Percentiles rank a stretch among this genome's conserved stretches.
Evolutionary conservation across 148 eudicot species (phyloP).

Genomic region (Spergularia bocconei): DNA sequence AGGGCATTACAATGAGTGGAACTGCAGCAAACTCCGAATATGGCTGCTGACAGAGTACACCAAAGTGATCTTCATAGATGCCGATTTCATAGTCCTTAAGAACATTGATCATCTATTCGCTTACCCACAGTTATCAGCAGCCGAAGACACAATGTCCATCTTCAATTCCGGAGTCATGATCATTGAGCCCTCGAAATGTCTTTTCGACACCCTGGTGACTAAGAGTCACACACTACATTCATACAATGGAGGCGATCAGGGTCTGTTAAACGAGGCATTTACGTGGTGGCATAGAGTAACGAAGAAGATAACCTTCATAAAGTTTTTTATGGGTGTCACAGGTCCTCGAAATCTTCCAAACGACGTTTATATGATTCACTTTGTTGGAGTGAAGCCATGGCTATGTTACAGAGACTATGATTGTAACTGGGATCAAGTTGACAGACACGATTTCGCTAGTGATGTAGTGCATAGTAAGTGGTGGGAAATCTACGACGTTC

Average conservation of each 20-base stretch:
- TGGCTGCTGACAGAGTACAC: slow-evolving; percentile 6
- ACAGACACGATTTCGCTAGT: slow-evolving; percentile 7
- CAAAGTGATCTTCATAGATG: slow-evolving; percentile 3
- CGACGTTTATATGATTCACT: slow-evolving; percentile 15
- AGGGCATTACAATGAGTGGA: slow-evolving; percentile 20
- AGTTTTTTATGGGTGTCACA: neutral
- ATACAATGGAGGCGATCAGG: slow-evolving; percentile 11
- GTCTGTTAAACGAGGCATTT: slow-evolving; percentile 7
- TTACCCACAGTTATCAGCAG: slow-evolving; percentile 7
- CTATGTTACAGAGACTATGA: slow-evolving; percentile 11
- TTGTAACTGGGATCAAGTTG: slow-evolving; percentile 13
- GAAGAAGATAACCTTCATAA: neutral
- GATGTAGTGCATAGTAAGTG: slow-evolving; percentile 1
- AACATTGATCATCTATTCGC: neutral
- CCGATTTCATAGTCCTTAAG: slow-evolving; percentile 12
- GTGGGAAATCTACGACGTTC: slow-evolving; percentile 9
- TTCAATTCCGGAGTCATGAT: slow-evolving; percentile 13
- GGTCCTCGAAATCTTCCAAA: neutral
- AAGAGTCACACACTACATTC: slow-evolving; percentile 4
- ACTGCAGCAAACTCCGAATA: slow-evolving; percentile 12
- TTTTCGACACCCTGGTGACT: neutral
- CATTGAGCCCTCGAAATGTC: neutral
- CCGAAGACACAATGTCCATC: slow-evolving; percentile 14
- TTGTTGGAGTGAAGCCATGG: slow-evolving; percentile 20
- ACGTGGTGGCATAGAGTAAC: slow-evolving; percentile 19